Percentiles rank a stretch among this genome's conserved stretches.
phyloP scores from a whole-genome alignment of 2,329 filamentous ascomycete genomes.

The Fusarium sp. region DNA sequence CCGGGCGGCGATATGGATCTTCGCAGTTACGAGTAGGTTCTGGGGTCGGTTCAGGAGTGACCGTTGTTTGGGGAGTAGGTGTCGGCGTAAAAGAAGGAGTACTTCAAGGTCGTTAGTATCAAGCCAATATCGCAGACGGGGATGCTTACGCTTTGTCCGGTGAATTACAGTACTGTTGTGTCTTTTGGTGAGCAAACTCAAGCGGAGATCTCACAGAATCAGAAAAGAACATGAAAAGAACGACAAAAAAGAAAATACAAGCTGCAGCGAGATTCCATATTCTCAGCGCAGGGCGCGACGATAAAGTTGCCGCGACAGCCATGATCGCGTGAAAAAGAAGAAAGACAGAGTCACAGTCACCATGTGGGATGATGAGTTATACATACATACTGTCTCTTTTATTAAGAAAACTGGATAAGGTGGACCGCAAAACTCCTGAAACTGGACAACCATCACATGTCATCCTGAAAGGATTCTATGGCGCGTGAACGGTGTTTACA shows the following conservation, averaged over 20 bases:
- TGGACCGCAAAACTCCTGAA: constrained; percentile 7
- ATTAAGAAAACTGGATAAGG: background rate
- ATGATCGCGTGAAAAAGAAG: background rate
- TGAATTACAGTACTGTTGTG: constrained; percentile 21
- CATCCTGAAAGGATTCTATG: background rate
- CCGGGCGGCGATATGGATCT: constrained; percentile 59
- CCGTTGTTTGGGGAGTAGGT: background rate
- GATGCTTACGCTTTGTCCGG: background rate
- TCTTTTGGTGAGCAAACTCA: constrained; percentile 24
- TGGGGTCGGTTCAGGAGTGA: background rate
- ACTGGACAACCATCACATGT: background rate
- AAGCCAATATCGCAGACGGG: rapidly evolving
- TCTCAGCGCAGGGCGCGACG: constrained; percentile 25
- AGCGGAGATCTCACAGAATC: constrained; percentile 17
- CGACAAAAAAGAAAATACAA: constrained; percentile 18
- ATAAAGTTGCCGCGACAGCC: constrained; percentile 18
- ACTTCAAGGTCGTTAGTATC: background rate
- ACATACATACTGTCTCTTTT: background rate
- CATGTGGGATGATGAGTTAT: background rate
- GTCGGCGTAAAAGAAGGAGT: constrained; percentile 10
- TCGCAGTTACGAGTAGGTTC: constrained; percentile 20
- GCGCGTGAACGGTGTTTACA: background rate
- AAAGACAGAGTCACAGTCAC: background rate
- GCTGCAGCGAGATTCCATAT: constrained; percentile 4
- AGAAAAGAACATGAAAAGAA: constrained; percentile 26